phyloP scores from a whole-genome alignment of 1,284 basidiomycete genomes.

The Inonotus hispidus region DNA sequence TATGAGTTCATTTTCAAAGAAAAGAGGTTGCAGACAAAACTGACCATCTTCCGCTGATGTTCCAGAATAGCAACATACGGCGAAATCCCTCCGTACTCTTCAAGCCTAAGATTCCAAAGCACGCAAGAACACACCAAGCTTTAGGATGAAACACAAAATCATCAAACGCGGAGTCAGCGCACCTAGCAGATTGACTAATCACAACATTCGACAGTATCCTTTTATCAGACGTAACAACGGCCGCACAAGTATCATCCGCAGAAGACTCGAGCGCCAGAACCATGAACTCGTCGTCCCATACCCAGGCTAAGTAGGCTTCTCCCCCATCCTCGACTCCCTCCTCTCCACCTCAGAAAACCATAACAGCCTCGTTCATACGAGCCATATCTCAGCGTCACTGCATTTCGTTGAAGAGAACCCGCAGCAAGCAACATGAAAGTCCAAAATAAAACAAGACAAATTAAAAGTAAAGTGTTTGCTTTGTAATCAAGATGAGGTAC shows the following conservation, averaged over 20 bases:
- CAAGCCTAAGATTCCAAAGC: slow-evolving; percentile 42
- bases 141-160: not conserved
- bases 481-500: not conserved
- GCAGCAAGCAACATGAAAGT: not conserved
- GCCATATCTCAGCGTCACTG: not conserved
- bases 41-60: slow-evolving; percentile 74
- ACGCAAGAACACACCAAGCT: not conserved
- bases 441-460: not conserved
- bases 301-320: too few relatives aligned
- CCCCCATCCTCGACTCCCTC: not conserved
- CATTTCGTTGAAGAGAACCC: not conserved
- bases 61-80: slow-evolving; percentile 70
- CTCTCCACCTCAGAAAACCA: not conserved
- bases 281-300: slow-evolving; percentile 49
- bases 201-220: slow-evolving; percentile 79
- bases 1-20: not conserved
- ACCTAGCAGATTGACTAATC: slow-evolving; percentile 69
- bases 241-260: slow-evolving; percentile 87
- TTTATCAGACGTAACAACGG: slow-evolving; percentile 66
- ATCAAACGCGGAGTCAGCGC: slow-evolving; percentile 22
- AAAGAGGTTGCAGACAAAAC: slow-evolving; percentile 20
- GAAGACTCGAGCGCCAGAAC: slow-evolving; percentile 82
- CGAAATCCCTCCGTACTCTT: slow-evolving; percentile 77
- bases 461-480: not conserved
- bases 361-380: not conserved